phyloP scores from a whole-genome alignment of 1,284 basidiomycete species.

The Stygiomarasmius scandens region DNA sequence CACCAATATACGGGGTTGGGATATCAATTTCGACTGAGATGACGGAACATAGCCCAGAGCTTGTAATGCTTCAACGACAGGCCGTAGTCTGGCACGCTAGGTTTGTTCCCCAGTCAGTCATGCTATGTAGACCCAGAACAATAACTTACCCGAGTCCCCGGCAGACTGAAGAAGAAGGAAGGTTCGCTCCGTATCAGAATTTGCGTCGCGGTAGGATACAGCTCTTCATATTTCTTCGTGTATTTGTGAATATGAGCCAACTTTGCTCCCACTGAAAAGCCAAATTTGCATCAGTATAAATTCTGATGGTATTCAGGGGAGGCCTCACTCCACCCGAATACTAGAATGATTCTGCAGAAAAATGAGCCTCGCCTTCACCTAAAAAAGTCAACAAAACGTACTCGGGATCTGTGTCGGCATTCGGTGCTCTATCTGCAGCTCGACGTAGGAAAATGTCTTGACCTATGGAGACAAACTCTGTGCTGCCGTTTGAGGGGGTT shows the following conservation, averaged over 20 bases:
- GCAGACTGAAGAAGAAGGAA: slow-evolving; percentile 41
- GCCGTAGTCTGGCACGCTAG: slow-evolving; percentile 36
- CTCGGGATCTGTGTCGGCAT: background rate
- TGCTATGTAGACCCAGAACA: background rate
- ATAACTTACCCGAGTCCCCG: slow-evolving; percentile 35
- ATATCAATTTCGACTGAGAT: slow-evolving; percentile 8
- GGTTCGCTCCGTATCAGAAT: slow-evolving; percentile 46
- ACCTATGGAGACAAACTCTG: background rate
- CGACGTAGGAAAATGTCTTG: background rate
- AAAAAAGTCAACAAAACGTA: background rate
- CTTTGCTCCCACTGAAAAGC: slow-evolving; percentile 48
- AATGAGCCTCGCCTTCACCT: background rate
- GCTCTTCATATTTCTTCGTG: slow-evolving; percentile 42
- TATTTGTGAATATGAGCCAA: slow-evolving; percentile 55
- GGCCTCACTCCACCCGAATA: slow-evolving; percentile 55
- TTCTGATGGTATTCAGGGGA: background rate
- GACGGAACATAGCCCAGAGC: slow-evolving; percentile 33
- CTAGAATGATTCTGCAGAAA: slow-evolving; percentile 40
- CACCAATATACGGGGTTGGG: slow-evolving; percentile 41
- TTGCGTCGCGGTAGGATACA: slow-evolving; percentile 53
- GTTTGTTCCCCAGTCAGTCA: background rate
- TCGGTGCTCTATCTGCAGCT: background rate
- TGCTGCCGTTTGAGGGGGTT: background rate
- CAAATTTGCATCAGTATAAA: slow-evolving; percentile 1
- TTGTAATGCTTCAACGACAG: slow-evolving; percentile 44